Conservation (phyloP, 768 basidiomycete genomes). For the Leucosporidium yakuticum region DNA sequence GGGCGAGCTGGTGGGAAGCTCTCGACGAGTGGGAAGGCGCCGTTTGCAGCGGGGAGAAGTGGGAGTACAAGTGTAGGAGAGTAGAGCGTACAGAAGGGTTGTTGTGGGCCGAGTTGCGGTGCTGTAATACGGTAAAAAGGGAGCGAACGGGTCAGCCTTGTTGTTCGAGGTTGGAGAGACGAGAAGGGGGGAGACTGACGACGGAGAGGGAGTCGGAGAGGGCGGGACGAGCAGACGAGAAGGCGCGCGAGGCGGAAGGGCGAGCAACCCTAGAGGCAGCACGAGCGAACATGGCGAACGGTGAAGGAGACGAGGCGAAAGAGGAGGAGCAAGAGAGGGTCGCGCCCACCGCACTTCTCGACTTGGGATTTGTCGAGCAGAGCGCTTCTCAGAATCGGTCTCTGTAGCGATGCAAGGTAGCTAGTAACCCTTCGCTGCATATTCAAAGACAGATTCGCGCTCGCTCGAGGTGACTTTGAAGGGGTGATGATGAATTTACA, state of each 20-base stretch:
- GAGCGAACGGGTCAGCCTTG: too few relatives aligned
- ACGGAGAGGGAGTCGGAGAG: neutral
- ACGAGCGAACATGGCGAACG: neutral
- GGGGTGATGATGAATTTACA: too few relatives aligned
- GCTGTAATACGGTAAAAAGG: constrained; percentile 50
- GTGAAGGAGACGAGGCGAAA: neutral
- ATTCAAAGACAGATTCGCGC: too few relatives aligned
- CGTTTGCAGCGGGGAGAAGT: neutral
- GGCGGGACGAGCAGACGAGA: neutral
- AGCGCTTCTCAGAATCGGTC: too few relatives aligned
- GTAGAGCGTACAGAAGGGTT: constrained; percentile 65
- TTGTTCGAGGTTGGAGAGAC: neutral
- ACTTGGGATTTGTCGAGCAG: too few relatives aligned
- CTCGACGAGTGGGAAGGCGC: neutral
- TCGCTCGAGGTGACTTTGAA: too few relatives aligned
- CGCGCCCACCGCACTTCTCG: too few relatives aligned
- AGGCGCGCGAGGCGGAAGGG: neutral
- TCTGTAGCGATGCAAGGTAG: too few relatives aligned
- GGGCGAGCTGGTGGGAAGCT: constrained; percentile 11
- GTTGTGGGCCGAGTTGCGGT: constrained; percentile 90
- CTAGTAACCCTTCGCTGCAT: too few relatives aligned
- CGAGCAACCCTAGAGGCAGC: neutral
- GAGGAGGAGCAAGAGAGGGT: too few relatives aligned
- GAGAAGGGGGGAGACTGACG: neutral
- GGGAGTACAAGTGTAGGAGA: constrained; percentile 7